Conservation (phyloP, 345 rosid genomes). For the Eutrema japonicum region DNA sequence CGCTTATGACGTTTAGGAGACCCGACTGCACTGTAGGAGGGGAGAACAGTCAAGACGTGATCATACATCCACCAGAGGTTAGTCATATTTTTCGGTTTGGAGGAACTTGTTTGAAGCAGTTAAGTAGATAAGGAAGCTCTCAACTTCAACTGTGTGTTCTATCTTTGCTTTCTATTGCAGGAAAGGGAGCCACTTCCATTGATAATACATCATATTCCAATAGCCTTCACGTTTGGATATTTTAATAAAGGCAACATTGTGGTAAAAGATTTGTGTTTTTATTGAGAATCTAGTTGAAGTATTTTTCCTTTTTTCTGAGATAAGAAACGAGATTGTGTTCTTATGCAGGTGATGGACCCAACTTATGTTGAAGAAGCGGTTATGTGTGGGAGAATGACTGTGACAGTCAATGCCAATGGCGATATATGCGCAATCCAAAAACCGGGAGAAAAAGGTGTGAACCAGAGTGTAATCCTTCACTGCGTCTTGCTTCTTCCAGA, state of each 20-base stretch:
- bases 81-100: conserved; percentile 26
- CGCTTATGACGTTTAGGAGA: conserved; percentile 82
- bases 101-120: conserved; percentile 1
- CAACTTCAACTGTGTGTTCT: neutral
- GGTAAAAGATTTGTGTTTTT: conserved; percentile 47
- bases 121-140: conserved; percentile 2
- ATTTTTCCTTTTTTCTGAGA: neutral
- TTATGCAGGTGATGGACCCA: conserved; percentile 46
- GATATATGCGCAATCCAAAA: conserved; percentile 75
- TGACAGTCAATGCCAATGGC: conserved; percentile 85
- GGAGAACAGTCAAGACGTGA: conserved; percentile 78
- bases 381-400: conserved; percentile 89
- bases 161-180: conserved; percentile 46
- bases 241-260: conserved; percentile 62
- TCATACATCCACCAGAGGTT: conserved; percentile 88
- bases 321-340: neutral
- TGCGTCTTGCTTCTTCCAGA: conserved; percentile 47
- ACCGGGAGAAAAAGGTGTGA: conserved; percentile 48
- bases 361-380: conserved; percentile 73
- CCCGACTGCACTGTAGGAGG: conserved; percentile 93
- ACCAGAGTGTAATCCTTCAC: conserved; percentile 46
- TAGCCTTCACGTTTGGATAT: conserved; percentile 91
- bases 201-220: conserved; percentile 93
- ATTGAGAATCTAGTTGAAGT: neutral
- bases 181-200: conserved; percentile 83